Conservation (phyloP, 2,329 filamentous ascomycete genomes). For the Kalmusia sp. region DNA sequence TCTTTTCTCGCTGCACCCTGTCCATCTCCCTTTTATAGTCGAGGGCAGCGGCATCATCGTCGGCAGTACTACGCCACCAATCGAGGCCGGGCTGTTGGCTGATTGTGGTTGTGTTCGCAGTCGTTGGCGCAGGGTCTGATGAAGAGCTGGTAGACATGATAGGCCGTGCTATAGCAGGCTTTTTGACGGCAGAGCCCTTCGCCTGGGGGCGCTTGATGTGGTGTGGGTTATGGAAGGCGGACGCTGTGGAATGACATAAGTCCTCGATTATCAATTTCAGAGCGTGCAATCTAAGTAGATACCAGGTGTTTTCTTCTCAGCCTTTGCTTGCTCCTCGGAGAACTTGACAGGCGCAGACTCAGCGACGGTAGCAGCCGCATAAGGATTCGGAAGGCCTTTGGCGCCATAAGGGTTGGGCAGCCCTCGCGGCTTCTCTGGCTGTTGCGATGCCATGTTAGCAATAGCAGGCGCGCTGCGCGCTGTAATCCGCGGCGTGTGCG, state of each 20-base stretch:
- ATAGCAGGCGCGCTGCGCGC: conserved; percentile 4
- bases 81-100: conserved; percentile 11
- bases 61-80: conserved; percentile 77
- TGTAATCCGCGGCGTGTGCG: background rate
- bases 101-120: conserved; percentile 9
- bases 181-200: conserved; percentile 33
- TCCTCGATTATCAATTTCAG: conserved; percentile 24
- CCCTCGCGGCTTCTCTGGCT: conserved; percentile 29
- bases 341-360: conserved; percentile 36
- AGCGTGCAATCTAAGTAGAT: conserved; percentile 32
- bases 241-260: conserved; percentile 39
- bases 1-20: conserved; percentile 70
- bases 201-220: conserved; percentile 42
- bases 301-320: conserved; percentile 44
- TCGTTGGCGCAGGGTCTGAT: conserved; percentile 20
- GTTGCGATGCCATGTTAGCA: conserved; percentile 32
- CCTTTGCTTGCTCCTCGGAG: conserved; percentile 39
- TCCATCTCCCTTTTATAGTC: conserved; percentile 73
- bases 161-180: conserved; percentile 26
- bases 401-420: conserved; percentile 37
- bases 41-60: conserved; percentile 75
- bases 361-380: conserved; percentile 32
- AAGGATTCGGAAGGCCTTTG: conserved; percentile 35
- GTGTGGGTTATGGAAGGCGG: conserved; percentile 43
- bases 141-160: conserved; percentile 18